Base-by-base conservation (phyloP, 169 alveolate genomes). In the Sarcocystis neurona region DNA sequence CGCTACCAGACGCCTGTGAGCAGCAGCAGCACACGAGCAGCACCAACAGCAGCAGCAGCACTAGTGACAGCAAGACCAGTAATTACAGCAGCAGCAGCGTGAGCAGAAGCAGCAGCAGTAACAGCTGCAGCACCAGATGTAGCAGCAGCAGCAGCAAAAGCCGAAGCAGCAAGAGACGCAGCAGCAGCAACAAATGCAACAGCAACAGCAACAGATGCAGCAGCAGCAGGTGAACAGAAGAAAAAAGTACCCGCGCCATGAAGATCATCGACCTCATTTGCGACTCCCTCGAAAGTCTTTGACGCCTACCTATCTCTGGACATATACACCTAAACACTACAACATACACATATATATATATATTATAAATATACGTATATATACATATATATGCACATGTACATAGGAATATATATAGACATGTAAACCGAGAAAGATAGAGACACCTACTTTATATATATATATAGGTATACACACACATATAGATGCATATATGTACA, bases 1-100 rank as follows among this genome's bases (percentile, higher is more conserved):
- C 43, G 79, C 50, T 79, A 86, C 48, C 85, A 86, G 85, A 50
- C 37, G 39, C 85, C 90, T 86, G 56, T n/a, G n/a, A n/a, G n/a
- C n/a, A n/a, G n/a, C n/a, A n/a, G n/a, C n/a, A n/a, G n/a, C n/a
- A n/a, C n/a, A n/a, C n/a, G n/a, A n/a, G 87, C 75, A 79, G 34
- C 72, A 79, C 60, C 37, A 48, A n/a, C 84, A 75, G 77, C 77
- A 23, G 37, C 77, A 63, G 79, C 79, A 70, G 66, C 66, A 53
- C 2, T 20, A 20, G 46, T n/a, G 10, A 77, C 43, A 43, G 27
- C 44, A n/a, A 20, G 70, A 46, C 47, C 85, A 47, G 70, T 8
- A 47, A 47, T 68, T 8, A 60, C 66, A 32, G 32, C 20, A 46
- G 85, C 3, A 15, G 66, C 5, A 0, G 77, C 37, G 0, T 47